Percentiles rank a stretch among this genome's conserved stretches.
Conservation (phyloP, 140 eudicot species). For the Anethum foeniculum region DNA sequence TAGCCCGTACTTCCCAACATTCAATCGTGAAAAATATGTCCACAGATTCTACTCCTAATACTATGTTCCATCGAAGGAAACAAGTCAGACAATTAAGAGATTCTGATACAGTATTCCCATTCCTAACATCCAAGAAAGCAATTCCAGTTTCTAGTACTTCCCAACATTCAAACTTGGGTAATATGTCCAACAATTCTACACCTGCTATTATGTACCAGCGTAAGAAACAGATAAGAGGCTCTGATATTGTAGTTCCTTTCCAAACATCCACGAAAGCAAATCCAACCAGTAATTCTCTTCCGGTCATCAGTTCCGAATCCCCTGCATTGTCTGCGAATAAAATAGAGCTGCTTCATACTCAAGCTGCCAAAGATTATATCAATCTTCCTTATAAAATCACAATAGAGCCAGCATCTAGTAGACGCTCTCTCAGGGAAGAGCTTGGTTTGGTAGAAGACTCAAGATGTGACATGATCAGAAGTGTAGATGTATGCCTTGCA, state of each 20-base stretch:
- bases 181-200: conserved; percentile 37
- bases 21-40: conserved; percentile 35
- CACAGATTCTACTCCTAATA: conserved; percentile 31
- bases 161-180: conserved; percentile 30
- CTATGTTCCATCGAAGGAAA: conserved; percentile 50
- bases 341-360: conserved; percentile 3
- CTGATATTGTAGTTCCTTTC: conserved; percentile 16
- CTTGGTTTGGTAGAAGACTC: conserved; percentile 23
- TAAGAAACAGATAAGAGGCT: conserved; percentile 30
- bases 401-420: conserved; percentile 29
- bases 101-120: conserved; percentile 19
- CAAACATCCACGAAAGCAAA: conserved; percentile 15
- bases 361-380: conserved; percentile 10
- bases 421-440: conserved; percentile 19
- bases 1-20: conserved; percentile 27
- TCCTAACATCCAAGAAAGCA: conserved; percentile 9
- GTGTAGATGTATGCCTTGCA: conserved; percentile 21
- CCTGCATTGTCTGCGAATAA: conserved; percentile 17
- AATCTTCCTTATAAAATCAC: conserved; percentile 12
- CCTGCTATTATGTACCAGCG: conserved; percentile 54
- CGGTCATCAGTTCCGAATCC: conserved; percentile 27
- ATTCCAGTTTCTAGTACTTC: conserved; percentile 23
- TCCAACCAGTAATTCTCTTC: conserved; percentile 18
- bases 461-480: conserved; percentile 21
- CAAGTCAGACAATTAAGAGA: conserved; percentile 29